Evolutionary conservation across 2,329 filamentous ascomycete genomes (phyloP).

Genomic region (Aspergillus neoniger): DNA sequence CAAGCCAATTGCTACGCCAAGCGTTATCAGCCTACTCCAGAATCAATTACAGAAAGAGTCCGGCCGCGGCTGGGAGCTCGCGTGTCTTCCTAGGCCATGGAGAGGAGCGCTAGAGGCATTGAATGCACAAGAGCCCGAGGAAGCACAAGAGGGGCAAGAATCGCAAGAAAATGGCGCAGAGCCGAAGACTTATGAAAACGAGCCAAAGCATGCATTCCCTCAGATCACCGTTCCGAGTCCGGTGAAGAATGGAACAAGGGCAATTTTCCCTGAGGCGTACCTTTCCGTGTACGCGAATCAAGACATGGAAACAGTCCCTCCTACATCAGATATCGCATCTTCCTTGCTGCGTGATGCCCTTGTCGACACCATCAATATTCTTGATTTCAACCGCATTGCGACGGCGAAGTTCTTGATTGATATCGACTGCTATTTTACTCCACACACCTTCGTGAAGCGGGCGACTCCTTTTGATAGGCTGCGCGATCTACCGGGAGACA

Average conservation of each 20-base stretch:
- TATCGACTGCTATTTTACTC: slow-evolving; percentile 89
- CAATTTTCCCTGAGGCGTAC: slow-evolving; percentile 89
- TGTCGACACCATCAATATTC: slow-evolving; percentile 87
- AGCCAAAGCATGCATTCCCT: slow-evolving; percentile 75
- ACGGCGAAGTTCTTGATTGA: slow-evolving; percentile 90
- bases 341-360: slow-evolving; percentile 83
- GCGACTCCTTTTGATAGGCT: slow-evolving; percentile 91
- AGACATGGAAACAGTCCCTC: slow-evolving; percentile 85
- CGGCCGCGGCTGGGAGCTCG: slow-evolving; percentile 71
- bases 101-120: slow-evolving; percentile 32
- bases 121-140: slow-evolving; percentile 19
- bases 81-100: slow-evolving; percentile 62
- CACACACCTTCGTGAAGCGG: slow-evolving; percentile 87
- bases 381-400: slow-evolving; percentile 88
- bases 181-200: slow-evolving; percentile 60
- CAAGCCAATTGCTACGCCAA: slow-evolving; percentile 65
- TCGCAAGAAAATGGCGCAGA: slow-evolving; percentile 42
- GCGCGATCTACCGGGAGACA: slow-evolving; percentile 62
- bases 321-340: slow-evolving; percentile 72
- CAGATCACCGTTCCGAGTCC: slow-evolving; percentile 72
- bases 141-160: slow-evolving; percentile 39
- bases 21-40: slow-evolving; percentile 78
- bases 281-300: slow-evolving; percentile 89
- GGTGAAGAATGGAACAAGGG: slow-evolving; percentile 70
- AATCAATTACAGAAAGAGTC: slow-evolving; percentile 81